Conservation (phyloP, 2,329 filamentous ascomycete species). For the Aspergillus persii region DNA sequence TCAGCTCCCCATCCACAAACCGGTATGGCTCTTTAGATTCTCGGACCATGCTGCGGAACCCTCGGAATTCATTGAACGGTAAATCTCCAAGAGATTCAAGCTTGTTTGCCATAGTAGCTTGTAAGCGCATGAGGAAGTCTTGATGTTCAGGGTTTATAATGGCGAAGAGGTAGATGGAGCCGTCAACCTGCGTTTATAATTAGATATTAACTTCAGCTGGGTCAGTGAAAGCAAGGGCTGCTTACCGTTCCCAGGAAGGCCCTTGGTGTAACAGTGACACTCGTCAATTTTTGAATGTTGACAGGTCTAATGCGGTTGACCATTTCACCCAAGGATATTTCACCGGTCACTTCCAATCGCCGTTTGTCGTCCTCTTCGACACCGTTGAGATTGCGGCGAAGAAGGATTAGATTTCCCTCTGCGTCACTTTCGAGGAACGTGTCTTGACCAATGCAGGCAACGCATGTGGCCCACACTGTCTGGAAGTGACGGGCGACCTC, state of each 20-base stretch:
- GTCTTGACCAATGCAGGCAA: slow-evolving; percentile 68
- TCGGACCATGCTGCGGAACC: slow-evolving; percentile 70
- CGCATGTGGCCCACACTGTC: slow-evolving; percentile 76
- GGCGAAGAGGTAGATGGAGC: slow-evolving; percentile 85
- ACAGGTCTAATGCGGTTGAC: slow-evolving; percentile 83
- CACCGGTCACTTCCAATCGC: slow-evolving; percentile 70
- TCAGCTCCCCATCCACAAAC: slow-evolving; percentile 88
- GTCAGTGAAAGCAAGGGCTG: slow-evolving; percentile 8
- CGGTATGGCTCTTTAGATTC: slow-evolving; percentile 74
- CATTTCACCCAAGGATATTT: slow-evolving; percentile 86
- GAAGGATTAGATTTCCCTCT: slow-evolving; percentile 79
- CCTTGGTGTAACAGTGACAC: slow-evolving; percentile 69
- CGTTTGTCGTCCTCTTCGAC: slow-evolving; percentile 71
- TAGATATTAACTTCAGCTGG: background rate
- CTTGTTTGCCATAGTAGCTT: slow-evolving; percentile 65
- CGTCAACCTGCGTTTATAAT: slow-evolving; percentile 66
- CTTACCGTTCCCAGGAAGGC: slow-evolving; percentile 88
- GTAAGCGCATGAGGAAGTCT: slow-evolving; percentile 79
- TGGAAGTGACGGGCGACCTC: slow-evolving; percentile 80
- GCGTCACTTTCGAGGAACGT: slow-evolving; percentile 82
- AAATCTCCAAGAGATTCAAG: slow-evolving; percentile 70
- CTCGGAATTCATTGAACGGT: slow-evolving; percentile 75
- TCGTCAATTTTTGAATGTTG: slow-evolving; percentile 62
- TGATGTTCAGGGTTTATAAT: slow-evolving; percentile 70
- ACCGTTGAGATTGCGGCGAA: slow-evolving; percentile 70